Evolutionary conservation across 371 early-diverging fungal genomes (phyloP), one percentile per base, ranked within the genome.

Genomic region (Amoeboaphelidium occidentale): DNA sequence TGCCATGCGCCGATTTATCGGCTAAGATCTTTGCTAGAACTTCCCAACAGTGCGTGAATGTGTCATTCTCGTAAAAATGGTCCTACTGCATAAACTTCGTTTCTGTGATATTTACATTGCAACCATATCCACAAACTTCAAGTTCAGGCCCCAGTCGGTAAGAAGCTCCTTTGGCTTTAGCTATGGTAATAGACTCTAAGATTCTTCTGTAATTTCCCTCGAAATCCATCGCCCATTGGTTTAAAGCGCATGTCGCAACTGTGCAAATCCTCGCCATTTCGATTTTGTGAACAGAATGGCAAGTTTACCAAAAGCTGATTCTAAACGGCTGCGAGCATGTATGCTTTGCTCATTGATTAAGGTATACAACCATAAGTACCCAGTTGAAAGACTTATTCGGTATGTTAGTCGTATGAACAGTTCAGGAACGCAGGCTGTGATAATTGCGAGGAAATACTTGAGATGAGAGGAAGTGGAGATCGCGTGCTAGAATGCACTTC

Each of bases 191-290:
- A 63, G 83, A 82, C 57, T 78, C 75, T 10, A 76, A 65, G 51
- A 88, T 92, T 50, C 93, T 74, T 41, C 70, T 61, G 6, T 74
- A 70, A 69, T 97, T 97, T 17, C 93, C 93, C 39, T 75, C 72
- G 50, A 93, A 93, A 62, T 93, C 94, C 32, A 97, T 66, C 0
- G 93, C 87, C 94, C 93, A 96, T 66, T 96, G 93, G 67, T 91
- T 88, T 60, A 53, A 28, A 32, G 10, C 17, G 39, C 39, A 32
- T 17, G 39, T 32, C 10, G 39, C 39, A 6, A 32, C 6, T 32
- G 39, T 32, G 10, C 6, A 32, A 6, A 17, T 17, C 17, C 39
- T 32, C 39, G 17, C 17, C 6, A 10, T 10, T 17, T 32, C n/a
- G n/a, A n/a, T n/a, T n/a, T n/a, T n/a, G n/a, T n/a, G n/a, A n/a